phyloP scores from a whole-genome alignment of 2,329 filamentous ascomycete species.

The Akanthomyces muscarius region DNA sequence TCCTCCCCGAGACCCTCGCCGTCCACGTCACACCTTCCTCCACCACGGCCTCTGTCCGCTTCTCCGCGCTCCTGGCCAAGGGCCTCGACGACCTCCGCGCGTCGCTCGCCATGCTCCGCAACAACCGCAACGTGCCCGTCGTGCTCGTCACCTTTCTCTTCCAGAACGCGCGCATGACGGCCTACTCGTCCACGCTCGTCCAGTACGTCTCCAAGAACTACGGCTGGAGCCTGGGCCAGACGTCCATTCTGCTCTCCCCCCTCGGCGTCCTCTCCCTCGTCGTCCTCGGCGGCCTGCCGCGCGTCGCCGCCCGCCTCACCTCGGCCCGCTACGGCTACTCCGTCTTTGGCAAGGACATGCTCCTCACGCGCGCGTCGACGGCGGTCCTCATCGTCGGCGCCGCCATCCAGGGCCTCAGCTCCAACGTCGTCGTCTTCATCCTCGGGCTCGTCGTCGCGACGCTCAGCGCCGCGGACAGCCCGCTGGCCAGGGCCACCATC shows the following conservation, averaged over 20 bases:
- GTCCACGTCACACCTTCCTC: slow-evolving; percentile 19
- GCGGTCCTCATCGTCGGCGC: slow-evolving; percentile 30
- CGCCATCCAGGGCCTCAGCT: slow-evolving; percentile 33
- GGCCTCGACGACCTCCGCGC: slow-evolving; percentile 30
- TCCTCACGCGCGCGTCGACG: slow-evolving; percentile 33
- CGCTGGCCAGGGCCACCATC: slow-evolving; percentile 37
- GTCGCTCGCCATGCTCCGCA: slow-evolving; percentile 33
- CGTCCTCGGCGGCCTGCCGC: slow-evolving; percentile 35
- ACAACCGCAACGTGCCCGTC: slow-evolving; percentile 35
- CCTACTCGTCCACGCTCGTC: slow-evolving; percentile 33
- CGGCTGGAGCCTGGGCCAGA: slow-evolving; percentile 39
- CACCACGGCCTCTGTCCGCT: slow-evolving; percentile 10
- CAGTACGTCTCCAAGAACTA: slow-evolving; percentile 45
- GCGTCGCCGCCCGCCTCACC: slow-evolving; percentile 30
- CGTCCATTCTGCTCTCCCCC: slow-evolving; percentile 39
- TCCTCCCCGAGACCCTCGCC: slow-evolving; percentile 40
- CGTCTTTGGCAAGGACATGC: slow-evolving; percentile 35
- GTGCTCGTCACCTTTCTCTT: slow-evolving; percentile 38
- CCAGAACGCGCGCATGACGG: slow-evolving; percentile 32
- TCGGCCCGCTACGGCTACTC: slow-evolving; percentile 29
- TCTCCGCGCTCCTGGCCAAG: slow-evolving; percentile 28
- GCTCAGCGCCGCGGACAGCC: slow-evolving; percentile 36
- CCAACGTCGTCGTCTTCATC: slow-evolving; percentile 32
- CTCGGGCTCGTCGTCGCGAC: slow-evolving; percentile 35
- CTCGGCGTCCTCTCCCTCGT: slow-evolving; percentile 37